Conservation (phyloP, 2,329 filamentous ascomycete species). For the Xylariaceae sp. region DNA sequence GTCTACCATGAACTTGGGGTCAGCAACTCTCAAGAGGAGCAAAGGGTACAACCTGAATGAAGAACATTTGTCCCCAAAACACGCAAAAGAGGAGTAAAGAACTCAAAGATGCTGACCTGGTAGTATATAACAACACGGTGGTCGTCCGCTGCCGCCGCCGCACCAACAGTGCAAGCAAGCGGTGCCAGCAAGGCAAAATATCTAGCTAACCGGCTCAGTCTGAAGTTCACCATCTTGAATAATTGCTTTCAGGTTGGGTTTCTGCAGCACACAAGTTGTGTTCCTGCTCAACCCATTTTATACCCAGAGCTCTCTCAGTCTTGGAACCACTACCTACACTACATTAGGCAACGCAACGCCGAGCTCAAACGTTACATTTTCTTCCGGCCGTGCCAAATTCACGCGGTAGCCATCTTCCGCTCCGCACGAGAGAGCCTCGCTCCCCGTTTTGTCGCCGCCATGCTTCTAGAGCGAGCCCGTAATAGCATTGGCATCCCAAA, state of each 20-base stretch:
- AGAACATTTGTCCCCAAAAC: neutral
- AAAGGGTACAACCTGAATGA: neutral
- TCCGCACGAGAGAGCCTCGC: neutral
- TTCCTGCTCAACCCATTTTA: neutral
- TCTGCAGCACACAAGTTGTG: neutral
- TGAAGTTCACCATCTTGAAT: conserved; percentile 26
- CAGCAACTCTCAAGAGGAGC: neutral
- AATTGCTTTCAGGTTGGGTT: neutral
- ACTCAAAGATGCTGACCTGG: conserved; percentile 1
- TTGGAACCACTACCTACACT: neutral
- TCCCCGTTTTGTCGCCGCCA: neutral
- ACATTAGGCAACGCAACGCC: conserved; percentile 2
- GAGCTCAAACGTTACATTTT: neutral
- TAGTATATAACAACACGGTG: conserved; percentile 42
- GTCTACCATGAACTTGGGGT: conserved; percentile 42
- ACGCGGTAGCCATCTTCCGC: conserved; percentile 3
- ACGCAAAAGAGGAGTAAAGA: neutral
- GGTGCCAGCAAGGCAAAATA: conserved; percentile 25
- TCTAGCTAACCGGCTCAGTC: conserved; percentile 21
- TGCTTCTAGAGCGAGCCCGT: neutral
- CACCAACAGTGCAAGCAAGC: conserved; percentile 16
- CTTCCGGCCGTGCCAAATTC: neutral
- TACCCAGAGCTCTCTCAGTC: no score
- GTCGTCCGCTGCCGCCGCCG: conserved; percentile 24
- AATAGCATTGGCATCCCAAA: neutral